Base-by-base conservation (phyloP, 2,329 filamentous ascomycete species). In the Herpotrichia juniperi region DNA sequence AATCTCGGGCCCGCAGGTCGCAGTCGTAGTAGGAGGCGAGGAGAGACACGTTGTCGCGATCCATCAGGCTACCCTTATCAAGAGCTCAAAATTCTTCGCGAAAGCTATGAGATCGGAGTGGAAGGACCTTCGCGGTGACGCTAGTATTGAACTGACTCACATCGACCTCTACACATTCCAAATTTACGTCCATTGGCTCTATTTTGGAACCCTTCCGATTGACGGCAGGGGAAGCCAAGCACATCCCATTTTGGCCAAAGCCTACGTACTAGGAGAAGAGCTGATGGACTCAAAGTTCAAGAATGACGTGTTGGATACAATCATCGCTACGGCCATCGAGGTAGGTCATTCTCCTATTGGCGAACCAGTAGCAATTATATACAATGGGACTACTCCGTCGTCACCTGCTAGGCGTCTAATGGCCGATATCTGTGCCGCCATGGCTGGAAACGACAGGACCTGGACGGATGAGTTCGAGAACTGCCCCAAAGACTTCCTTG, bases 221-320 rank as follows among this genome's bases (percentile, higher is more conserved):
- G 12, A 7, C 26, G n/a, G n/a, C n/a, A n/a, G n/a, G n/a, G n/a
- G 17, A 16, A 9, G 17, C 6, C 9, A 22, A 4, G 39, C 26
- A 21, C 26, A 37, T 16, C 16, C 16, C n/a, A 16, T 31, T 19
- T n/a, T 32, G 22, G 32, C 45, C 25, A 19, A 51, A 12, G 34
- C 46, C 25, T 61, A 58, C 48, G 49, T 55, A 3, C 46, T 61
- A 6, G 58, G 56, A 2, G 51, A 61, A n/a, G 46, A 55, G 16
- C 17, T 62, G 4, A 37, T 50, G 11, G 54, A 54, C 24, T 12
- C 21, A 1, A 32, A 22, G 3, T 59, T 59, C 50, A 56, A 57
- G 25, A 54, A 62, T 26, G 43, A 40, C 2, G 43, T 59, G 17
- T 45, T 56, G 6, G 44, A 54, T 22, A 45, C 34, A 8, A 44